phyloP scores from a whole-genome alignment of 495 filamentous ascomycete species.

The Daldinia decipiens region DNA sequence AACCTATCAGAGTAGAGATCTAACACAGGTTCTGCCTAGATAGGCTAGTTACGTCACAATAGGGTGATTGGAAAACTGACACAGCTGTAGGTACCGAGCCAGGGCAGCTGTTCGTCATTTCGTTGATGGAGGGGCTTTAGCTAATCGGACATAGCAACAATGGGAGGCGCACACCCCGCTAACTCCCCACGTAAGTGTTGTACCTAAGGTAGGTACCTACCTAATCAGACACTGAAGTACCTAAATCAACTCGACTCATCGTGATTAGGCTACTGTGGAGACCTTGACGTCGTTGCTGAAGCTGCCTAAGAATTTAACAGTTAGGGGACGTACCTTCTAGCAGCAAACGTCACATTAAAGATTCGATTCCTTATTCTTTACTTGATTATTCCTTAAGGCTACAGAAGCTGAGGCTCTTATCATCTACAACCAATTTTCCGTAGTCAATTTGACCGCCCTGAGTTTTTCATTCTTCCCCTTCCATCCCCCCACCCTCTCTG shows the following conservation, averaged over 20 bases:
- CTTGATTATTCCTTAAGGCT: background rate
- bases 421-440: background rate
- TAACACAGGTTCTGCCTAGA: constrained; percentile 1
- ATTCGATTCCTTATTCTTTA: background rate
- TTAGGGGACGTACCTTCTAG: background rate
- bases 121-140: constrained; percentile 10
- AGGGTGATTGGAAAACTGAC: background rate
- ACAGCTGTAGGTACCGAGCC: background rate
- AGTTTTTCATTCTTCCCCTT: constrained; percentile 19
- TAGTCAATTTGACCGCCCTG: background rate
- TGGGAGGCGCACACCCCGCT: constrained; percentile 2
- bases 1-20: constrained; percentile 17
- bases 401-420: background rate
- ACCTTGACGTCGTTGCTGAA: constrained; percentile 49
- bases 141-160: background rate
- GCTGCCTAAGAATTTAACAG: constrained; percentile 37
- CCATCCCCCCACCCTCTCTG: constrained; percentile 1
- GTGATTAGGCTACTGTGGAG: constrained; percentile 28
- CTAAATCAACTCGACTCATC: constrained; percentile 1
- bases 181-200: constrained; percentile 10
- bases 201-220: too few species aligned
- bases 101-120: constrained; percentile 34
- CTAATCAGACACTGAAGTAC: background rate
- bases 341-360: constrained; percentile 23
- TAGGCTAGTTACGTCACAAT: constrained; percentile 2